Conservation (phyloP, 116 monocot species). For the Zostera marina region DNA sequence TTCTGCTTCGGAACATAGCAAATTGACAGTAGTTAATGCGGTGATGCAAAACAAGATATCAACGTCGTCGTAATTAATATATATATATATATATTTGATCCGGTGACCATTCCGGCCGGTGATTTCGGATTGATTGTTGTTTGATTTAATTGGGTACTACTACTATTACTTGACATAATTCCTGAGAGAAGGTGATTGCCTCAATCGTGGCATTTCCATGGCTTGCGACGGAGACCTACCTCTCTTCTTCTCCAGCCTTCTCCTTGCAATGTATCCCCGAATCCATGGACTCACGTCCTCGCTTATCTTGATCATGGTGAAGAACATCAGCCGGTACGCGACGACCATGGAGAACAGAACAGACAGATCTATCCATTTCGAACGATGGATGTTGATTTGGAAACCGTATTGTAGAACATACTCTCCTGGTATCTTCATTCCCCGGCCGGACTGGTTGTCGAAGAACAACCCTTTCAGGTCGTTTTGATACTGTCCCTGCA, state of each 20-base stretch:
- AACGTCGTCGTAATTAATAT: too few relatives aligned
- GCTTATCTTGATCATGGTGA: constrained; percentile 77
- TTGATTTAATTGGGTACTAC: too few relatives aligned
- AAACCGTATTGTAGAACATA: constrained; percentile 65
- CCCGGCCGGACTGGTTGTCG: constrained; percentile 1
- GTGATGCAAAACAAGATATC: too few relatives aligned
- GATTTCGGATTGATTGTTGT: too few relatives aligned
- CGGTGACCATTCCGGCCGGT: too few relatives aligned
- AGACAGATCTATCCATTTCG: constrained; percentile 62
- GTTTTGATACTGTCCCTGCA: constrained; percentile 3
- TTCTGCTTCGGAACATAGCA: too few relatives aligned
- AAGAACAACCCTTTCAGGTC: constrained; percentile 3
- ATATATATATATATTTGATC: too few relatives aligned
- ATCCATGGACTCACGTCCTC: constrained; percentile 87
- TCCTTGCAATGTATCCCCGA: constrained; percentile 61
- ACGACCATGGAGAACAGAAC: constrained; percentile 82
- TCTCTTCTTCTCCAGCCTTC: constrained; percentile 35
- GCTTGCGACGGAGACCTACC: not conserved
- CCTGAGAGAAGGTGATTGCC: constrained; percentile 3
- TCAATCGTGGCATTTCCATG: not conserved
- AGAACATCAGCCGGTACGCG: constrained; percentile 75
- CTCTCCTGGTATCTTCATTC: constrained; percentile 64
- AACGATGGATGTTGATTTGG: constrained; percentile 61
- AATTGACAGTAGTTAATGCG: too few relatives aligned
- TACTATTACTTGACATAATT: not conserved